phyloP scores from a whole-genome alignment of 192 early-diverging fungal species.

The Umbelopsis isabellina region DNA sequence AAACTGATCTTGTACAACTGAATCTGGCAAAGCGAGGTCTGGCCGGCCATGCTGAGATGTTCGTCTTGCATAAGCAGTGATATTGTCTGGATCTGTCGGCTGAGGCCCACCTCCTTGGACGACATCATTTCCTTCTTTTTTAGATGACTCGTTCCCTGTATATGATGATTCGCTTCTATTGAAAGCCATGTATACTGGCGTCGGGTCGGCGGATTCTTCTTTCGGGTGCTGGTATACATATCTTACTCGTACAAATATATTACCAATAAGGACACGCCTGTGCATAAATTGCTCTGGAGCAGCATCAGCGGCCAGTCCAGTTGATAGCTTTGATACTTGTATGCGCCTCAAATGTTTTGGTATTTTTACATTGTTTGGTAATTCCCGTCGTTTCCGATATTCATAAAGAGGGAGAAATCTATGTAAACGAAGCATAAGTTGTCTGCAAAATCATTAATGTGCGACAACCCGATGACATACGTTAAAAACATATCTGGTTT shows the following conservation, averaged over 20 bases:
- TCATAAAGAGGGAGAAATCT: slow-evolving; percentile 44
- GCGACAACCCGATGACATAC: slow-evolving; percentile 20
- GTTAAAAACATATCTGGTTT: slow-evolving; percentile 43
- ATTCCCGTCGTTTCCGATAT: slow-evolving; percentile 33
- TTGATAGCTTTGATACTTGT: slow-evolving; percentile 6
- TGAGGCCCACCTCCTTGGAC: neutral
- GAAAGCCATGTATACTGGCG: slow-evolving; percentile 29
- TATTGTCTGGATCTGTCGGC: neutral
- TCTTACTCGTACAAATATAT: slow-evolving; percentile 36
- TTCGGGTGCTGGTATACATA: slow-evolving; percentile 39
- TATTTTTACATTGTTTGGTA: slow-evolving; percentile 38
- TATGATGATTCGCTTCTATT: neutral
- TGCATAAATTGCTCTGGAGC: slow-evolving; percentile 17
- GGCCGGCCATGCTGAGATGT: slow-evolving; percentile 11
- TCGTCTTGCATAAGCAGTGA: neutral
- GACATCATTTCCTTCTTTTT: neutral
- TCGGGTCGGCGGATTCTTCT: slow-evolving; percentile 18
- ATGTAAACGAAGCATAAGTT: neutral
- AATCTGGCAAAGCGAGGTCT: neutral
- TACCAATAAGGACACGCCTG: slow-evolving; percentile 28
- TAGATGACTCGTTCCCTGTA: neutral
- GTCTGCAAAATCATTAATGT: neutral
- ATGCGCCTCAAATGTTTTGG: slow-evolving; percentile 33
- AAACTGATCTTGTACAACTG: neutral
- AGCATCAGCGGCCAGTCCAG: neutral